Base-by-base conservation (phyloP, 768 basidiomycete genomes). In the Dioszegia aurantiaca region DNA sequence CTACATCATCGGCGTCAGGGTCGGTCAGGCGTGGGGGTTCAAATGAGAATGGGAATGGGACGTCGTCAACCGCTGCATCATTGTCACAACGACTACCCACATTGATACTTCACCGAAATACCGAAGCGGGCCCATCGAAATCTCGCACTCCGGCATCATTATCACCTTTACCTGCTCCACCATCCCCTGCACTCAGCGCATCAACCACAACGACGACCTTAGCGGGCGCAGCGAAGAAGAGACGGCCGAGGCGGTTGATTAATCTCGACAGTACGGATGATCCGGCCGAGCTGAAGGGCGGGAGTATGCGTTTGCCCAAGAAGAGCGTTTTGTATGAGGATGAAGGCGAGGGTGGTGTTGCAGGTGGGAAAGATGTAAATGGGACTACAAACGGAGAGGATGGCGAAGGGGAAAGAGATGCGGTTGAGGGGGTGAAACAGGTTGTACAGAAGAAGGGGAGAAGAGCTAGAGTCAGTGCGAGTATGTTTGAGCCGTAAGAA, bases 191-290 rank as follows among this genome's bases (percentile, higher is more conserved):
- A 6, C 19, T 19, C 19, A 23, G 19, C 24, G 3, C 49, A 26
- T 4, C 49, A 2, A 36, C 17, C 12, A 36, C 47, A 27, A 12
- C 46, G 14, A 48, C 4, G 17, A 16, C 46, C 1, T n/a, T n/a
- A n/a, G 23, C 57, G 5, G 28, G 54, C 4, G 31, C 58, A 17
- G 56, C 55, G 5, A 69, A 69, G 60, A 69, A 65, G 37, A 43
- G 60, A 12, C 43, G 61, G 23, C 59, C 61, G 3, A 47, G 70
- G 48, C 39, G 70, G 30, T 63, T 72, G 16, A 69, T 72, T 46
- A 60, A 72, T 28, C 60, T 72, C 0, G 70, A 71, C 39, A 27
- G 40, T 27, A 41, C 49, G 26, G 36, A 55, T 41, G 31, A 41
- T 24, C n/a, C 37, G 17, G 36, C 26, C 12, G 54, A 43, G 33